A percentile compares a stretch with the other conserved stretches of the same genome.
Conservation (phyloP, 2,329 filamentous ascomycete species). For the Clonostachys solani region DNA sequence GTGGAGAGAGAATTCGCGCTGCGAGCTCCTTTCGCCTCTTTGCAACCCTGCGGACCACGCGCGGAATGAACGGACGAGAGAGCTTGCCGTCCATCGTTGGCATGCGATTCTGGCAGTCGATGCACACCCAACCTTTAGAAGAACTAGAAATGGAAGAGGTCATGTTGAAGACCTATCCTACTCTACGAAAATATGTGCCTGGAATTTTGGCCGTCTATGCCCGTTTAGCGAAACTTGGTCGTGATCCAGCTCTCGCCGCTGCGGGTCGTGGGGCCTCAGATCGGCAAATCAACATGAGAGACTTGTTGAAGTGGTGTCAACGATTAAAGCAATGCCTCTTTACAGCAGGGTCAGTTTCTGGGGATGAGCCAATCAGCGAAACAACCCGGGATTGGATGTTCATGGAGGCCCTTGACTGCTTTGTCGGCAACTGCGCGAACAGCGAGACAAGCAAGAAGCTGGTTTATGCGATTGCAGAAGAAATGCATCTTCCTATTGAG, state of each 20-base stretch:
- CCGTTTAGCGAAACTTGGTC: conserved; percentile 44
- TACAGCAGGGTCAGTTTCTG: conserved; percentile 56
- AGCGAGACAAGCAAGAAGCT: conserved; percentile 55
- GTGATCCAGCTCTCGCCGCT: conserved; percentile 29
- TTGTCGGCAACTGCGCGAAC: conserved; percentile 75
- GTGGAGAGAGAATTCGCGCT: conserved; percentile 81
- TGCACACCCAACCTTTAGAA: conserved; percentile 64
- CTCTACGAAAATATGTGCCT: conserved; percentile 58
- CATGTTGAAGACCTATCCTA: conserved; percentile 65
- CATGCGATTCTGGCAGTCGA: conserved; percentile 76
- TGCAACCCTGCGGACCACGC: conserved; percentile 79
- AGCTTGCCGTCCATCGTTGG: conserved; percentile 75
- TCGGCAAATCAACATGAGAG: conserved; percentile 63
- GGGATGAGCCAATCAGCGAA: conserved; percentile 69
- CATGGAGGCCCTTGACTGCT: conserved; percentile 89
- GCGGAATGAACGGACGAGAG: conserved; percentile 62
- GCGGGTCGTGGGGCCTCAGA: conserved; percentile 36
- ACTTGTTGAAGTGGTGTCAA: conserved; percentile 88
- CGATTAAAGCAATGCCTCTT: conserved; percentile 66
- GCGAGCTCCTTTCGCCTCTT: conserved; percentile 84
- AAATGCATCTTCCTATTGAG: conserved; percentile 82
- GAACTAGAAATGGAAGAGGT: conserved; percentile 71
- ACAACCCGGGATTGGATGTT: conserved; percentile 78
- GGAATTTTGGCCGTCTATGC: conserved; percentile 57
- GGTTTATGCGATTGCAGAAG: conserved; percentile 71